Conservation (phyloP, 2,329 filamentous ascomycete genomes). For the Ophiobolus disseminans region DNA sequence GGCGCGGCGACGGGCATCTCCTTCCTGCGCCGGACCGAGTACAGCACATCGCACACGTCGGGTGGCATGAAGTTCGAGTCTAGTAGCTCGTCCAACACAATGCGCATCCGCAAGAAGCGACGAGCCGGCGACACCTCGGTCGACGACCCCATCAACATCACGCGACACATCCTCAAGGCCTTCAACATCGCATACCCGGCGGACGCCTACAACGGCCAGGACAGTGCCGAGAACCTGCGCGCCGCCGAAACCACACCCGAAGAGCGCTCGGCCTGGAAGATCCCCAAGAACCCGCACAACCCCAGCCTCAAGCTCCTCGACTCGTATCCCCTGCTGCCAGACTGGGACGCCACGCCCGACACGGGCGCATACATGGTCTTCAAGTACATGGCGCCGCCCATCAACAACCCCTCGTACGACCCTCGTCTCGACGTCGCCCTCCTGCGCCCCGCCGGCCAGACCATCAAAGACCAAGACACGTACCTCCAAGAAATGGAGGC, state of each 20-base stretch:
- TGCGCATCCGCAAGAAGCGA: slow-evolving; percentile 50
- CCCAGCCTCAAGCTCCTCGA: slow-evolving; percentile 64
- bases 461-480: slow-evolving; percentile 59
- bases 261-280: slow-evolving; percentile 66
- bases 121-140: slow-evolving; percentile 48
- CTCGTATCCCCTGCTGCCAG: slow-evolving; percentile 66
- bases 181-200: slow-evolving; percentile 71
- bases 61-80: slow-evolving; percentile 57
- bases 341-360: slow-evolving; percentile 66
- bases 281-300: slow-evolving; percentile 66
- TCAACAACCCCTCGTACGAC: slow-evolving; percentile 61
- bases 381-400: slow-evolving; percentile 68
- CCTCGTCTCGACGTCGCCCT: slow-evolving; percentile 66
- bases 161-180: slow-evolving; percentile 67
- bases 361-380: slow-evolving; percentile 65
- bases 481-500: slow-evolving; percentile 55
- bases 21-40: slow-evolving; percentile 95
- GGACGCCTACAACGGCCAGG: slow-evolving; percentile 70
- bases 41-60: slow-evolving; percentile 70
- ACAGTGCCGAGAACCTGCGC: slow-evolving; percentile 62
- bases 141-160: slow-evolving; percentile 67
- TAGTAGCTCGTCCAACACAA: slow-evolving; percentile 57
- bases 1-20: slow-evolving; percentile 77
- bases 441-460: slow-evolving; percentile 62
- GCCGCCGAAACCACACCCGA: slow-evolving; percentile 61